These are phyloP conservation scores for Ziziphus jujuba DNA, from an alignment of 306 rosid species.

Conservation along the genomic window DNA sequence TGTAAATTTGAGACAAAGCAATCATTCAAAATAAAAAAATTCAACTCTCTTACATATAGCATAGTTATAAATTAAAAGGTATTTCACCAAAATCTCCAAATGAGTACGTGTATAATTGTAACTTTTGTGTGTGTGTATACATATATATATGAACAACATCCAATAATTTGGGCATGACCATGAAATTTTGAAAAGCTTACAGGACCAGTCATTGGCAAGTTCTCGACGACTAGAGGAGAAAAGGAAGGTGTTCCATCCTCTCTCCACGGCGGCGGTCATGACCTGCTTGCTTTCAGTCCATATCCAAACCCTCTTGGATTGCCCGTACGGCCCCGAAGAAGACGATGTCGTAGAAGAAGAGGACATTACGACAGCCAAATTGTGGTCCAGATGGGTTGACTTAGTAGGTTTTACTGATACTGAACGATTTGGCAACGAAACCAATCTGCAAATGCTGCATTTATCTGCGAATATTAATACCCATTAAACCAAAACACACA, in stretches of 20 bases:
- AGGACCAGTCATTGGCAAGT: conserved; percentile 79
- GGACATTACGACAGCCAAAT: conserved; percentile 29
- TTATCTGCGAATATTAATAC: conserved; percentile 30
- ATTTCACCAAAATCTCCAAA: not conserved
- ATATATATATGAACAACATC: not conserved
- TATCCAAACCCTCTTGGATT: conserved; percentile 74
- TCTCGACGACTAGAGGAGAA: conserved; percentile 48
- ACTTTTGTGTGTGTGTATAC: not conserved
- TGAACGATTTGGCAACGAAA: conserved; percentile 12
- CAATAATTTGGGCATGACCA: not conserved
- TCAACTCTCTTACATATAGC: conserved; percentile 6
- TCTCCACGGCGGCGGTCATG: conserved; percentile 85
- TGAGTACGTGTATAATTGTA: not conserved
- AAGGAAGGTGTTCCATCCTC: conserved; percentile 85
- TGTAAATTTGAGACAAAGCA: conserved; percentile 37
- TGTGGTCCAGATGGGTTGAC: conserved; percentile 23
- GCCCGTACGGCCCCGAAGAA: conserved; percentile 35
- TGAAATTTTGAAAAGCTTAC: conserved; percentile 44
- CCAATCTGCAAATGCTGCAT: conserved; percentile 33
- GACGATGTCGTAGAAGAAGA: conserved; percentile 31
- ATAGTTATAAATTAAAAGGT: not conserved
- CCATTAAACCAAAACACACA: not conserved
- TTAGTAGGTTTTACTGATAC: conserved; percentile 6
- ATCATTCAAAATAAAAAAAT: conserved; percentile 22
- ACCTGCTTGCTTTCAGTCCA: conserved; percentile 73